Evolutionary conservation across 768 basidiomycete genomes (phyloP).

Genomic region (Termitomyces sp.): DNA sequence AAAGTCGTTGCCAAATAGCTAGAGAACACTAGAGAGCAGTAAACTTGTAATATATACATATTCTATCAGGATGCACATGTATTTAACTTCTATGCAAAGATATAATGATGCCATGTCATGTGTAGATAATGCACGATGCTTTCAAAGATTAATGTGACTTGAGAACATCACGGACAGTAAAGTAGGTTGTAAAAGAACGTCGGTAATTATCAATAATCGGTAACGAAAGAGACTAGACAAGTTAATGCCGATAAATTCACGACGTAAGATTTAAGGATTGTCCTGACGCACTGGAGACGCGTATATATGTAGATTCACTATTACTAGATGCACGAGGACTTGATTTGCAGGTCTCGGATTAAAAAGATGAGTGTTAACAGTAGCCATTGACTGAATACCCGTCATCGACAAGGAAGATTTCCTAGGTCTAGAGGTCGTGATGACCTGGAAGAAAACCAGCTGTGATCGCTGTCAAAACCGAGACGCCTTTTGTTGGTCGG

Average conservation of each 20-base stretch:
- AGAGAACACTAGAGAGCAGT: no score
- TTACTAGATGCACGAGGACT: neutral
- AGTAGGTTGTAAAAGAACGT: neutral
- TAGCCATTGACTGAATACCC: neutral
- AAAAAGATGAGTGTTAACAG: neutral
- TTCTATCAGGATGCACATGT: neutral
- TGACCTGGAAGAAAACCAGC: slow-evolving; percentile 10
- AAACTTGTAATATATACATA: no score
- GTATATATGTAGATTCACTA: neutral
- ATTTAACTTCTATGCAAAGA: neutral
- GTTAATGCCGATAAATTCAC: neutral
- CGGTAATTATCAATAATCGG: neutral
- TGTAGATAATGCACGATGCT: neutral
- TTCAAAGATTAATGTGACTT: neutral
- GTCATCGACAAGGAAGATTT: slow-evolving; percentile 4
- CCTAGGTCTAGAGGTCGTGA: slow-evolving; percentile 2
- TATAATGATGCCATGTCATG: neutral
- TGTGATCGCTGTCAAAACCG: slow-evolving; percentile 3
- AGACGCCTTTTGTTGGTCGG: slow-evolving; percentile 7
- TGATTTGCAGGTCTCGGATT: neutral
- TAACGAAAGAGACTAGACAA: neutral
- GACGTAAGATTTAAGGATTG: neutral
- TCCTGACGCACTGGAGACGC: neutral
- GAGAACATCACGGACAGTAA: neutral
- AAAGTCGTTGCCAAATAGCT: no score